phyloP scores from a whole-genome alignment of 148 eudicot species.

The Dianthus caryophyllus region DNA sequence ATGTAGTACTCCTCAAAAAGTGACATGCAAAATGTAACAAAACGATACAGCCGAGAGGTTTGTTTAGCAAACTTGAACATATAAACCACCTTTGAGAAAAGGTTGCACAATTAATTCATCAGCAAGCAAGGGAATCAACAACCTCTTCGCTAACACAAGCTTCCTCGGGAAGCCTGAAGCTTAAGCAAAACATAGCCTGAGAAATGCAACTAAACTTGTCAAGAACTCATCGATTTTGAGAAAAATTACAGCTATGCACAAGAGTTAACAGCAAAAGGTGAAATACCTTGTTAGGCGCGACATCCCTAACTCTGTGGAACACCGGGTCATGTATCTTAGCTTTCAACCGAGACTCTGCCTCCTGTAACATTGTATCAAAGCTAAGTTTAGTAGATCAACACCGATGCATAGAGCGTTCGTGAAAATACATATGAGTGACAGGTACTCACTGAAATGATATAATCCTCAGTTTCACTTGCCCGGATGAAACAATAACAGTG shows the following conservation, averaged over 20 bases:
- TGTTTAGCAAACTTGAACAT: background rate
- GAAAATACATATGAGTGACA: background rate
- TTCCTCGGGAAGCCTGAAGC: conserved; percentile 91
- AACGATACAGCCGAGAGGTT: conserved; percentile 4
- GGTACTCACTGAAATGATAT: conserved; percentile 53
- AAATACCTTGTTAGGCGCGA: conserved; percentile 94
- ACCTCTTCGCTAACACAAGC: conserved; percentile 42
- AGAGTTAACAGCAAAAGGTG: background rate
- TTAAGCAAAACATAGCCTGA: conserved; percentile 97
- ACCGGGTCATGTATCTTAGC: conserved; percentile 56
- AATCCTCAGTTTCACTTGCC: conserved; percentile 67
- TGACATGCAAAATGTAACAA: background rate
- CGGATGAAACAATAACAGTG: conserved; percentile 99
- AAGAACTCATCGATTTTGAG: background rate
- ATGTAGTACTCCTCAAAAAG: background rate
- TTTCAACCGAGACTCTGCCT: conserved; percentile 65
- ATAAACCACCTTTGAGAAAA: background rate
- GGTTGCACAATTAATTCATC: background rate
- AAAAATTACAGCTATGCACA: background rate
- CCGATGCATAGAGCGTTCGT: background rate
- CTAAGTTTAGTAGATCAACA: background rate
- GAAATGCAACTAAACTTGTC: conserved; percentile 6
- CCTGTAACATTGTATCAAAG: conserved; percentile 41
- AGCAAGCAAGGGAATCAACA: conserved; percentile 8
- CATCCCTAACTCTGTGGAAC: conserved; percentile 92